Conservation (phyloP, 1,284 basidiomycete genomes). For the Neonothopanus nambi region DNA sequence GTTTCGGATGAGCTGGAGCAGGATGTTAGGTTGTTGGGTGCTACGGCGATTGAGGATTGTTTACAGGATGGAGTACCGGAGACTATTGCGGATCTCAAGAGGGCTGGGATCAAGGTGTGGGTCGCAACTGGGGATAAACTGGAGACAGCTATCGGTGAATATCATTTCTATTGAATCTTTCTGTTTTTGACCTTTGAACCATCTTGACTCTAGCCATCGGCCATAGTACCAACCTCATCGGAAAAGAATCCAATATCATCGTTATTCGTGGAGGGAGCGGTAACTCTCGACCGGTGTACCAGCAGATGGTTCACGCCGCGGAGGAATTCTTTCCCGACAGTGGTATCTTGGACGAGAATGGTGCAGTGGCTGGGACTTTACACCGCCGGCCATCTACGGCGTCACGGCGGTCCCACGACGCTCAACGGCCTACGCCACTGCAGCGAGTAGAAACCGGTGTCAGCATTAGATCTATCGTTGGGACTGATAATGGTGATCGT, state of each 20-base stretch:
- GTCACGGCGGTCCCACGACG: not conserved
- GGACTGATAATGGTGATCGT: constrained; percentile 82
- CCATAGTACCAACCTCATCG: constrained; percentile 94
- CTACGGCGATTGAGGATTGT: constrained; percentile 97
- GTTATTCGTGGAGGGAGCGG: constrained; percentile 81
- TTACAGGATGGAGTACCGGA: constrained; percentile 98
- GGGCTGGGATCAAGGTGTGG: constrained; percentile 98
- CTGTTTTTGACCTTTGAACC: not conserved
- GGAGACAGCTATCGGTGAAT: constrained; percentile 89
- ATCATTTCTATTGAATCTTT: not conserved
- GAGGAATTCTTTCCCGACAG: constrained; percentile 89
- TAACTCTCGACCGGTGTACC: constrained; percentile 66
- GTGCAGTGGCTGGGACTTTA: constrained; percentile 23
- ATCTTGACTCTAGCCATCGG: constrained; percentile 87
- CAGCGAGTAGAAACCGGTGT: constrained; percentile 65
- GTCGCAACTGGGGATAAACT: constrained; percentile 99
- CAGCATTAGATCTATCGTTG: constrained; percentile 77
- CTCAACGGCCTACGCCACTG: constrained; percentile 37
- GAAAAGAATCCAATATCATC: constrained; percentile 89
- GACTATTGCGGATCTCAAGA: constrained; percentile 93
- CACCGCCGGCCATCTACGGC: constrained; percentile 20
- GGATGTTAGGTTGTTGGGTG: constrained; percentile 83
- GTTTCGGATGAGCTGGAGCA: constrained; percentile 84
- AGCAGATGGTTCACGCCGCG: constrained; percentile 82
- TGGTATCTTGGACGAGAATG: constrained; percentile 52